Evolutionary conservation across 306 rosid species (phyloP), one percentile per base, ranked within the genome.

Genomic region (Morella rubra): DNA sequence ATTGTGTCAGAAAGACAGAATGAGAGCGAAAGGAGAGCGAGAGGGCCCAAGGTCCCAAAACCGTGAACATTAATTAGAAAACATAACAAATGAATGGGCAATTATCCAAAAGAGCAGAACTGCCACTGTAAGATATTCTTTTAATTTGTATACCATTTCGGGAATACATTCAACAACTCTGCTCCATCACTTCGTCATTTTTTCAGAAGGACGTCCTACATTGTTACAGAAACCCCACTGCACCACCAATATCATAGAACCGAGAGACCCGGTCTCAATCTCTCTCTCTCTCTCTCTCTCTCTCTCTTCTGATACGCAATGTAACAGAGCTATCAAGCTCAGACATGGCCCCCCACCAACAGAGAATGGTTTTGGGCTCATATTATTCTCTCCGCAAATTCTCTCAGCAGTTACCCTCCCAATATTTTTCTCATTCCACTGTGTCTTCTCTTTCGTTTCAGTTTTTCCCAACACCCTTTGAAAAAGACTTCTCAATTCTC

Each of bases 401-500:
- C 44, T 70, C 44, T 0, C 69, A 68, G 81, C 86, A 73, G 53
- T 73, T 58, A 55, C 66, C 76, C 61, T 22, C 69, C 64, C 71
- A 5, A 41, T 37, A 42, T 24, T 84, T 32, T 84, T 80, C 84
- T 84, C 82, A 72, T 78, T 82, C 81, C 74, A 11, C 74, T 76
- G 81, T 81, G 83, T 77, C 80, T 84, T 91, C 84, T 66, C 81
- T 83, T 85, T 91, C 89, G 42, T 77, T 73, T 83, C 83, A 46
- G 13, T 59, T 78, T 80, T 66, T 11, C 70, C 73, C 75, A 75
- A 81, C 79, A 73, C 76, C 75, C 11, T 44, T 73, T 87, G 93
- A 85, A 76, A 85, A 71, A 7, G 90, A 87, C 91, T 40, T 80
- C 47, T 85, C 92, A 87, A 90, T 40, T 80, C 47, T 85, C 92